phyloP scores from a whole-genome alignment of 2,329 filamentous ascomycete genomes.

The Calonectria leucothoes region DNA sequence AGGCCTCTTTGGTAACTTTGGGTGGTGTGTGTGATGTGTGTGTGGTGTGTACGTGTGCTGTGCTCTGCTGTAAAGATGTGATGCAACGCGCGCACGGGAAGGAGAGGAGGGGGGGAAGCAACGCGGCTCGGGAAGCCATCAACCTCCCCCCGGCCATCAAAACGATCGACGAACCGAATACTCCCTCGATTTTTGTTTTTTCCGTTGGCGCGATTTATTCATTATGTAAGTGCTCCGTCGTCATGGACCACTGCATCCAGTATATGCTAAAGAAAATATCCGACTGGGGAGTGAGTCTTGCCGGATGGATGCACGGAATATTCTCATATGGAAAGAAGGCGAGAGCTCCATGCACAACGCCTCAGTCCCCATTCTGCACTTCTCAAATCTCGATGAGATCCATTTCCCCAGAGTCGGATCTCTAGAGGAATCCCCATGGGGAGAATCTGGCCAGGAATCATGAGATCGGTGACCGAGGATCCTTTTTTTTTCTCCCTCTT shows the following conservation, averaged over 20 bases:
- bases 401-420: conserved; percentile 21
- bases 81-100: not conserved
- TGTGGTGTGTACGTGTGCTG: not conserved
- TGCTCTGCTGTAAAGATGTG: not conserved
- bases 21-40: not conserved
- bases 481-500: not conserved
- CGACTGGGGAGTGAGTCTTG: not conserved
- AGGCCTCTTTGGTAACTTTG: not conserved
- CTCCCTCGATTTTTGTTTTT: conserved; percentile 9
- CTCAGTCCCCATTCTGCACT: not conserved
- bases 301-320: not conserved
- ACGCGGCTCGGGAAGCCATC: not conserved
- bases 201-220: not conserved
- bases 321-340: not conserved
- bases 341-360: not conserved
- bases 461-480: not conserved
- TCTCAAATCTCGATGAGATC: conserved; percentile 17
- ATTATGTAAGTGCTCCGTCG: not conserved
- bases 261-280: not conserved
- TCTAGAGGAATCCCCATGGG: conserved; percentile 9
- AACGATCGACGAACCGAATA: not conserved
- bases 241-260: not conserved
- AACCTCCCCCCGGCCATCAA: not conserved
- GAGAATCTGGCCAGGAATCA: conserved; percentile 14
- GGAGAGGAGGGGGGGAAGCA: not conserved